A percentile compares a stretch with the other conserved stretches of the same genome.
These are phyloP conservation scores for Penicillium sp. DNA, from an alignment of 2,329 filamentous ascomycete genomes.

Conservation along the genomic window DNA sequence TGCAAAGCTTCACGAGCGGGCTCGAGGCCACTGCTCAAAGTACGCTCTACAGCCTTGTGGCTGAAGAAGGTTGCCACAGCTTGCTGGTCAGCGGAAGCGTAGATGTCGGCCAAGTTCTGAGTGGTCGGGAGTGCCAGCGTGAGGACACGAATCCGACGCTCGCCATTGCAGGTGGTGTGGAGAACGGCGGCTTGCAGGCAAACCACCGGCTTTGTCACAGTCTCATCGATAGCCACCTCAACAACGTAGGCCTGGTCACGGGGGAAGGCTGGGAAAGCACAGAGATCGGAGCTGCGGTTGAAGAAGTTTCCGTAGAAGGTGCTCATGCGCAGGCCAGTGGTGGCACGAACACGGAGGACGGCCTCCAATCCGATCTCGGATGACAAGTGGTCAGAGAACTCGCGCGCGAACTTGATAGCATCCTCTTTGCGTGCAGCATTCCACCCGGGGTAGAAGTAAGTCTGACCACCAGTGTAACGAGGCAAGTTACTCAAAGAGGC, in stretches of 20 bases:
- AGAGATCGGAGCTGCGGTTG: conserved; percentile 95
- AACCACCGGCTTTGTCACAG: conserved; percentile 83
- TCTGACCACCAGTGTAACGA: conserved; percentile 58
- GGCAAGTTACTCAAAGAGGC: conserved; percentile 94
- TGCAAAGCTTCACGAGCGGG: conserved; percentile 88
- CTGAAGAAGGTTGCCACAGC: conserved; percentile 93
- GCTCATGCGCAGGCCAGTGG: conserved; percentile 91
- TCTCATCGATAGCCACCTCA: conserved; percentile 97
- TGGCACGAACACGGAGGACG: conserved; percentile 91
- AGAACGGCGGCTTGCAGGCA: conserved; percentile 93
- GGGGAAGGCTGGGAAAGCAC: conserved; percentile 96
- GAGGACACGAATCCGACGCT: conserved; percentile 90
- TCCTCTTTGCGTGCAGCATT: conserved; percentile 92
- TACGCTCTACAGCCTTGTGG: conserved; percentile 94
- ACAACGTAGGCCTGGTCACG: conserved; percentile 97
- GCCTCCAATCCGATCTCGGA: conserved; percentile 95
- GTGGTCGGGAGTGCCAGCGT: conserved; percentile 93
- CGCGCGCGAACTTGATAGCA: conserved; percentile 94
- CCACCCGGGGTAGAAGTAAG: conserved; percentile 82
- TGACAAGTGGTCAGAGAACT: conserved; percentile 96
- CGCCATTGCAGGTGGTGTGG: conserved; percentile 96
- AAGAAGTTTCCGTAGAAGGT: conserved; percentile 99
- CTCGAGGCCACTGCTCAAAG: conserved; percentile 82
- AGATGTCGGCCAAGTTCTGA: conserved; percentile 83
- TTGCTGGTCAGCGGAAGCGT: conserved; percentile 90